Percentiles rank a stretch among this genome's conserved stretches.
These are phyloP conservation scores for Diaporthe vaccinii DNA, from an alignment of 2,329 filamentous ascomycete genomes.

Conservation along the genomic window DNA sequence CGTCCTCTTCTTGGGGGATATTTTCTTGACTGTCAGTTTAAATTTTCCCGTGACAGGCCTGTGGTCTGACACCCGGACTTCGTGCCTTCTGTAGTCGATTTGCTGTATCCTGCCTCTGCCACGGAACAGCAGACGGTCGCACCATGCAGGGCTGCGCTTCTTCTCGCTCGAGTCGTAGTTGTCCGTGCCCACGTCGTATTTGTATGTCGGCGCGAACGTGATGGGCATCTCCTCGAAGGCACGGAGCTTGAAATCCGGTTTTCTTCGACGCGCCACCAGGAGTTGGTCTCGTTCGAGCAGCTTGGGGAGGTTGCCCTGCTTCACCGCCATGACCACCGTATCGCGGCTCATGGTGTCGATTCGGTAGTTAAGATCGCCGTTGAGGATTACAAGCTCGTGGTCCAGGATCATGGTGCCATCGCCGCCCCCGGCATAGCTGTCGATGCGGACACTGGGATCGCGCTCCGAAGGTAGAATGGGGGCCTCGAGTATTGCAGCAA, in stretches of 20 bases:
- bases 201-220: slow-evolving; percentile 95
- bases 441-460: slow-evolving; percentile 76
- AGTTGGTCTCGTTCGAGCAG: slow-evolving; percentile 95
- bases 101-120: slow-evolving; percentile 87
- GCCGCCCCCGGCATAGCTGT: slow-evolving; percentile 90
- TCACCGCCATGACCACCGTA: slow-evolving; percentile 88
- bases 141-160: slow-evolving; percentile 94
- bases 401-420: slow-evolving; percentile 96
- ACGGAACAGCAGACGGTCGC: slow-evolving; percentile 90
- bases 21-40: slow-evolving; percentile 85
- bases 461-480: slow-evolving; percentile 79
- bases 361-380: slow-evolving; percentile 97
- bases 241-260: slow-evolving; percentile 88
- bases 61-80: slow-evolving; percentile 92
- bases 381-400: slow-evolving; percentile 96
- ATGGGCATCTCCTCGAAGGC: slow-evolving; percentile 94
- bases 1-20: slow-evolving; percentile 76
- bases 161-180: slow-evolving; percentile 96
- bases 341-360: slow-evolving; percentile 98
- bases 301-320: slow-evolving; percentile 84
- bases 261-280: slow-evolving; percentile 87
- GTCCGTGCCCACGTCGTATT: slow-evolving; percentile 97
- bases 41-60: slow-evolving; percentile 91
- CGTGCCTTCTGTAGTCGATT: slow-evolving; percentile 88
- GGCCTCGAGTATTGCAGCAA: slow-evolving; percentile 89